These are phyloP conservation scores for Solanum infundibuliforme DNA, from an alignment of 257 asterid species.

Conservation along the genomic window DNA sequence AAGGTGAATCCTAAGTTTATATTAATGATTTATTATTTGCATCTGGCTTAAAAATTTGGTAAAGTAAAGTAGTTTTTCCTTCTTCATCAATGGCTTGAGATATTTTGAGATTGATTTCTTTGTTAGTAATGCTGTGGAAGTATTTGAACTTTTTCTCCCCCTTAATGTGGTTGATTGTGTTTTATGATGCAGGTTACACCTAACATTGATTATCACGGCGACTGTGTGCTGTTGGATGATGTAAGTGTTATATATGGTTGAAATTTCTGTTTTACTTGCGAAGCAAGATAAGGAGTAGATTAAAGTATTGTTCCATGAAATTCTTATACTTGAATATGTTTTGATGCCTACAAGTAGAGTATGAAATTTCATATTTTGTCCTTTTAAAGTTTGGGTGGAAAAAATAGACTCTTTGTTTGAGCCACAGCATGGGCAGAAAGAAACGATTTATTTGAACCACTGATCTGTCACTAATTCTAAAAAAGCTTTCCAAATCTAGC, in stretches of 20 bases:
- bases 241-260: conserved; percentile 39
- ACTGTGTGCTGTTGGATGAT: conserved; percentile 99
- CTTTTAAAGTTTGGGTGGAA: not conserved
- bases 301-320: not conserved
- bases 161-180: not conserved
- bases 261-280: not conserved
- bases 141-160: not conserved
- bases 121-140: not conserved
- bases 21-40: not conserved
- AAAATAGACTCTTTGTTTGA: not conserved
- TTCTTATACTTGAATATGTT: not conserved
- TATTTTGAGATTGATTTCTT: not conserved
- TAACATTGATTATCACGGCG: conserved; percentile 86
- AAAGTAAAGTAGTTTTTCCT: not conserved
- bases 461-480: not conserved
- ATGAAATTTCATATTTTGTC: not conserved
- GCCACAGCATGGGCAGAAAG: not conserved
- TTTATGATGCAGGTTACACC: conserved; percentile 61
- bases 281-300: not conserved
- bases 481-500: not conserved
- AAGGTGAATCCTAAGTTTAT: not conserved
- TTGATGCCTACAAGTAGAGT: not conserved
- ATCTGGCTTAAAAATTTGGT: not conserved
- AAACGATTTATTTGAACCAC: not conserved
- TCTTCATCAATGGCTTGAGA: not conserved